phyloP scores from a whole-genome alignment of 371 early-diverging fungal genomes.

The Lichtheimia corymbifera region DNA sequence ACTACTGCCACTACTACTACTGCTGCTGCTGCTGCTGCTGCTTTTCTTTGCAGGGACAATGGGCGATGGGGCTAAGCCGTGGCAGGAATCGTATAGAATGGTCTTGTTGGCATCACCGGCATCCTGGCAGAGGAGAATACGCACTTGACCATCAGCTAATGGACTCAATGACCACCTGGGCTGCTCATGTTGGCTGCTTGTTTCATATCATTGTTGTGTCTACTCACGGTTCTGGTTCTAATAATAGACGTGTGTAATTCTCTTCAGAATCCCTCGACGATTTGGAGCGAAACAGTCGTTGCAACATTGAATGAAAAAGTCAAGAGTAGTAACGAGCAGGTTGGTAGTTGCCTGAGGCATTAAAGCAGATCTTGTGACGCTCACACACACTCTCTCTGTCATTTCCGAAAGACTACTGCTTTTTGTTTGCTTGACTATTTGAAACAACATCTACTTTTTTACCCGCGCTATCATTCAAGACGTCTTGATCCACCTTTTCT shows the following conservation, averaged over 20 bases:
- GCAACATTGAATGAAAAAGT: constrained; percentile 25
- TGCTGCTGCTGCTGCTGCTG: constrained; percentile 18
- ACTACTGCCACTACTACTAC: constrained; percentile 16
- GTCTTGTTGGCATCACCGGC: constrained; percentile 46
- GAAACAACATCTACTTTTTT: too few relatives aligned
- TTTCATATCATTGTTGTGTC: background rate
- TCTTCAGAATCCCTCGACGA: constrained; percentile 39
- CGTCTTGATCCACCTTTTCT: too few relatives aligned
- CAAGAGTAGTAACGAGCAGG: too few relatives aligned
- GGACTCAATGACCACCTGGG: constrained; percentile 35
- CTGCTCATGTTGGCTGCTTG: too few relatives aligned
- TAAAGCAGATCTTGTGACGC: too few relatives aligned
- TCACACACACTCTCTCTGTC: too few relatives aligned
- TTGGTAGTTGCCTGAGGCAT: too few relatives aligned
- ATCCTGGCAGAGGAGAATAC: constrained; percentile 45
- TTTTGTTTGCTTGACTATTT: too few relatives aligned
- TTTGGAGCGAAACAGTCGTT: constrained; percentile 43
- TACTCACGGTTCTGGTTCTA: constrained; percentile 44
- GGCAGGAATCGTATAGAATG: constrained; percentile 42
- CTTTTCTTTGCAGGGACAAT: constrained; percentile 11
- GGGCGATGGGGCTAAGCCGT: constrained; percentile 14
- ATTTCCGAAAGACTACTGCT: too few relatives aligned
- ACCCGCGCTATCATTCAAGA: too few relatives aligned
- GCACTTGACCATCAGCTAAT: constrained; percentile 34
- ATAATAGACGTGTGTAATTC: constrained; percentile 27